phyloP scores from a whole-genome alignment of 495 filamentous ascomycete species.

The Trichoderma orchidacearum region DNA sequence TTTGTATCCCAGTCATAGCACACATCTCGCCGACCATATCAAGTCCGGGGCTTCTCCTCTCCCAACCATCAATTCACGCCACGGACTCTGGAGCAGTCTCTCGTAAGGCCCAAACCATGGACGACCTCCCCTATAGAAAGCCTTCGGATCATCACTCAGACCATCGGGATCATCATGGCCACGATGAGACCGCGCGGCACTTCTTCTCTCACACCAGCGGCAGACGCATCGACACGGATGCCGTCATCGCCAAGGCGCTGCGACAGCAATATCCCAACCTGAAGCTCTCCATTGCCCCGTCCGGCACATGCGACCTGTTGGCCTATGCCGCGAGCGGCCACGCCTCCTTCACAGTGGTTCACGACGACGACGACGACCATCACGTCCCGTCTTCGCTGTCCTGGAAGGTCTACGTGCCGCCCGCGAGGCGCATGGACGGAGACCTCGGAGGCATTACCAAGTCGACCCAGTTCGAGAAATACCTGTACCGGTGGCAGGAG shows the following conservation, averaged over 20 bases:
- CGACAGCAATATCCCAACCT: conserved; percentile 35
- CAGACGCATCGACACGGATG: conserved; percentile 36
- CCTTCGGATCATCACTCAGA: not conserved
- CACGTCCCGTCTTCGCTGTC: conserved; percentile 17
- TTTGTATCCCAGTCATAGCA: no score
- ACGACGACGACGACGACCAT: conserved; percentile 17
- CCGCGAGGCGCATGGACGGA: conserved; percentile 34
- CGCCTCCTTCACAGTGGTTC: conserved; percentile 22
- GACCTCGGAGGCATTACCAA: conserved; percentile 27
- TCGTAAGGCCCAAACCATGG: no score
- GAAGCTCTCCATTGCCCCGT: conserved; percentile 28
- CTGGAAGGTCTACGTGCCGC: conserved; percentile 33
- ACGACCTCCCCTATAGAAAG: not conserved
- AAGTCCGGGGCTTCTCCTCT: no score
- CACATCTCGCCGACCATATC: no score
- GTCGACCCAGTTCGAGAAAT: conserved; percentile 36
- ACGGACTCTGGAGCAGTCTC: no score
- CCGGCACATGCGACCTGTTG: conserved; percentile 25
- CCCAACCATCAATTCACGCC: no score
- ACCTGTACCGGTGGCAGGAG: conserved; percentile 34
- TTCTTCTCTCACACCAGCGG: conserved; percentile 33
- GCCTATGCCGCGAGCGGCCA: conserved; percentile 34
- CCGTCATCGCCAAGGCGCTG: conserved; percentile 32
- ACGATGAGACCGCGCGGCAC: conserved; percentile 9
- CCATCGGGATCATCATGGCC: not conserved